These are phyloP conservation scores for Clavulina sp. DNA, from an alignment of 768 basidiomycete genomes.

Conservation along the genomic window DNA sequence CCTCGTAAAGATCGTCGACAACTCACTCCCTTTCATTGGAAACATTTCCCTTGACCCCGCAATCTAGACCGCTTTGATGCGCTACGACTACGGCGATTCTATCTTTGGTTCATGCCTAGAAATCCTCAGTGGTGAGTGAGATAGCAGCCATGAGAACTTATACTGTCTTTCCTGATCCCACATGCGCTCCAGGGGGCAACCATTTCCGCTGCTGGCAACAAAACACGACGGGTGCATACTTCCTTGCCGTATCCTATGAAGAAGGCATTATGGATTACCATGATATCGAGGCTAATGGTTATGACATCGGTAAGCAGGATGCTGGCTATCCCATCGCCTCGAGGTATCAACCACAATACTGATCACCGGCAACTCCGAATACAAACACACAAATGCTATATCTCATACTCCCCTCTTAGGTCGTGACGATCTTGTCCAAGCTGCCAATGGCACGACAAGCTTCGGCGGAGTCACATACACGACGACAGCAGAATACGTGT, in stretches of 20 bases:
- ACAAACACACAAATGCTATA: no score
- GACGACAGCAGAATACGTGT: not conserved
- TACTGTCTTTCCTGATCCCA: not conserved
- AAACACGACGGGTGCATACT: not conserved
- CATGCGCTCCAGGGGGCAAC: not conserved
- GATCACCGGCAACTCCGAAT: no score
- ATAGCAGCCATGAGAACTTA: no score
- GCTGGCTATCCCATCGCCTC: not conserved
- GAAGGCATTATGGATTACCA: not conserved
- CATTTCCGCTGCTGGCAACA: slow-evolving; percentile 2
- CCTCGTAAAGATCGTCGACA: no score
- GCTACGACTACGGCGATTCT: not conserved
- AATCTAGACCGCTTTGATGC: not conserved
- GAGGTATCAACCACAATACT: not conserved
- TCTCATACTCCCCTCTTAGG: not conserved
- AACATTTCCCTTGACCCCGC: no score
- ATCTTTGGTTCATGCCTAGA: not conserved
- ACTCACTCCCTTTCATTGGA: no score
- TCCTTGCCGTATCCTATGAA: not conserved
- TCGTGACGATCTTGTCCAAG: not conserved
- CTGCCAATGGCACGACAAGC: not conserved
- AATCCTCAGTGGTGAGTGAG: not conserved
- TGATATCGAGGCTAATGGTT: not conserved
- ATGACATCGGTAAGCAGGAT: slow-evolving; percentile 1
- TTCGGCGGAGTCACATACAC: not conserved